Base-by-base conservation (phyloP, 768 basidiomycete genomes). In the Serendipita sp. region DNA sequence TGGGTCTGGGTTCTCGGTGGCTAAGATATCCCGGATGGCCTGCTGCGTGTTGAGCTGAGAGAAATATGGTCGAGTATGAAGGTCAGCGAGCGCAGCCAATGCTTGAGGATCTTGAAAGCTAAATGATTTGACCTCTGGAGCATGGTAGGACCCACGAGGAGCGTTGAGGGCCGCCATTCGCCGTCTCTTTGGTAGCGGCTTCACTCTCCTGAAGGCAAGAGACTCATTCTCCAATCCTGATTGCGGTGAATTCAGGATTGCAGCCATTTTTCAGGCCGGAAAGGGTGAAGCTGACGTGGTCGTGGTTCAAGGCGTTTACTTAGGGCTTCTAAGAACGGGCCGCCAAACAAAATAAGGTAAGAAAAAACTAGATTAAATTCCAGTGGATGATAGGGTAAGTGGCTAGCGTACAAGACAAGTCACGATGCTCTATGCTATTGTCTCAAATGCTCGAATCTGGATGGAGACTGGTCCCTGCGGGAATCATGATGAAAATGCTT, bases 151-250 rank as follows among this genome's bases (percentile, higher is more conserved):
- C 24, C 16, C 35, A 10, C 56, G 56, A 28, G 35, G 4, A 16
- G n/a, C 48, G 16, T 35, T 35, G 24, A 28, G 38, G 38, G 72
- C 75, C 48, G 78, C 76, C 30, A 81, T 84, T 66, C 85, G 82
- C 67, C 84, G 79, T 68, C 88, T 81, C 75, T 88, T 89, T 32
- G 89, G 88, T 46, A 89, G 78, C 45, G 89, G 88, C 72, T 88
- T 89, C 70, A 89, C 80, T 67, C 83, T 78, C 68, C 88, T 79
- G 63, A 83, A 75, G 45, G 80, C 73, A 47, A 82, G 81, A n/a
- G 45, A 38, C n/a, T 48, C 48, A 28, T 65, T 45, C n/a, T 45
- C 37, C 15, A 45, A 10, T 11, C 37, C 28, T 45, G 34, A 45
- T 44, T n/a, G 35, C 4, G 24, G 13, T 28, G 24, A 41, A 13